Evolutionary conservation across 331 rosid genomes (phyloP), one percentile per base, ranked within the genome.

Genomic region (Acacia pycnantha): DNA sequence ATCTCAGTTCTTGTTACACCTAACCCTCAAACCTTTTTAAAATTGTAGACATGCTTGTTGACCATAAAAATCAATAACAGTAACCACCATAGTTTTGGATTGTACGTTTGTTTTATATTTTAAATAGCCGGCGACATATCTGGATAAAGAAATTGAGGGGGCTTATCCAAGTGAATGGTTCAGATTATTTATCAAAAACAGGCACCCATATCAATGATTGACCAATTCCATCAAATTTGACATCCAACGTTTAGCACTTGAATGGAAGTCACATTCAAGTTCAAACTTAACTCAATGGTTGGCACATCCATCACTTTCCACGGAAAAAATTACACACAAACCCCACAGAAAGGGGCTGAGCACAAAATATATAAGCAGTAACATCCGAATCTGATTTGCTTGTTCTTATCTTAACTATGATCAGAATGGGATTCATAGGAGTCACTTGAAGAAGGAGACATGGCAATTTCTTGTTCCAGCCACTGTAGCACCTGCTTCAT

Each of bases 351-450:
- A 50, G 79, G 79, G 77, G 69, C 78, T 72, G 65, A 79, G 59
- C 76, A 76, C 22, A 29, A 27, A 14, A 65, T 80, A 76, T 22
- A 14, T 50, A 14, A 69, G 73, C 5, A 37, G 29, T 14, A 46
- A 77, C 66, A 29, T 43, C 13, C 6, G 43, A 71, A 1, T 54
- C 54, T 26, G 41, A 48, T 1, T 31, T 51, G 80, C 43, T 40
- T 69, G n/a, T 68, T 59, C 10, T 22, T 1, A 22, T 1, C 79
- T 35, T 37, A 87, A 5, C 85, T 90, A 51, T 85, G 82, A 87
- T 96, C 99, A 0, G 98, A 96, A 19, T 94, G 95, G 21, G 98
- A 94, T 85, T 92, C 99, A 40, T 91, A 92, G 80, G 86, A 89
- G 4, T 94, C 97, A 24, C 91, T 96, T 9, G 97, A 94, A 70